A percentile compares a stretch with the other conserved stretches of the same genome.
phyloP scores from a whole-genome alignment of 2,329 filamentous ascomycete species.

The Colletotrichum phormii region DNA sequence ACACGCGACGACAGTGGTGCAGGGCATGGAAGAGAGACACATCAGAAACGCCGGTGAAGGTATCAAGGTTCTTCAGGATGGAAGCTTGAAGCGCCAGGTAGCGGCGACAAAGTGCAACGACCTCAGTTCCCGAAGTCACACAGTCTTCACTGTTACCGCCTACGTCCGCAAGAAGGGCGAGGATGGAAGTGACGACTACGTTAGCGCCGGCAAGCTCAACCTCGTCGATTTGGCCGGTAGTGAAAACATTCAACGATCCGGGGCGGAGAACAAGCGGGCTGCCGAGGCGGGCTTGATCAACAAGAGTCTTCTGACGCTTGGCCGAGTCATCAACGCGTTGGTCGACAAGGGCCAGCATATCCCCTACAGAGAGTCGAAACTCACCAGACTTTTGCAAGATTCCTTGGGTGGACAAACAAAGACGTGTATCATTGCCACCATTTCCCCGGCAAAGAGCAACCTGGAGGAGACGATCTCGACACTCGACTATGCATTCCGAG shows the following conservation, averaged over 20 bases:
- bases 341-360: constrained; percentile 93
- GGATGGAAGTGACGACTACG: constrained; percentile 88
- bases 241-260: constrained; percentile 96
- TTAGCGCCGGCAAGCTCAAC: constrained; percentile 94
- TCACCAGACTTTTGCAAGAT: constrained; percentile 79
- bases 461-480: constrained; percentile 98
- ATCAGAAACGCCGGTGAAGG: constrained; percentile 88
- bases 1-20: constrained; percentile 87
- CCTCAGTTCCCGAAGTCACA: constrained; percentile 95
- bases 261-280: constrained; percentile 97
- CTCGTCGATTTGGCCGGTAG: constrained; percentile 96
- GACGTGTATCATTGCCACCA: constrained; percentile 97
- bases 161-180: constrained; percentile 86
- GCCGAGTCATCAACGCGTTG: constrained; percentile 95
- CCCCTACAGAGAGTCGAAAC: constrained; percentile 92
- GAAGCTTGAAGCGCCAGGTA: constrained; percentile 95
- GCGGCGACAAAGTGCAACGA: constrained; percentile 99
- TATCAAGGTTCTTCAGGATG: constrained; percentile 87
- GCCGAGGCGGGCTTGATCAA: constrained; percentile 97
- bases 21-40: constrained; percentile 97
- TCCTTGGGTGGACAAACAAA: constrained; percentile 96
- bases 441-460: constrained; percentile 94
- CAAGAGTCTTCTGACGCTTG: constrained; percentile 94
- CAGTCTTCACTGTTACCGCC: constrained; percentile 95
- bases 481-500: constrained; percentile 95